Percentiles rank a stretch among this genome's conserved stretches.
Conservation (phyloP, 2,329 filamentous ascomycete genomes). For the Chaetomiaceae sp. region DNA sequence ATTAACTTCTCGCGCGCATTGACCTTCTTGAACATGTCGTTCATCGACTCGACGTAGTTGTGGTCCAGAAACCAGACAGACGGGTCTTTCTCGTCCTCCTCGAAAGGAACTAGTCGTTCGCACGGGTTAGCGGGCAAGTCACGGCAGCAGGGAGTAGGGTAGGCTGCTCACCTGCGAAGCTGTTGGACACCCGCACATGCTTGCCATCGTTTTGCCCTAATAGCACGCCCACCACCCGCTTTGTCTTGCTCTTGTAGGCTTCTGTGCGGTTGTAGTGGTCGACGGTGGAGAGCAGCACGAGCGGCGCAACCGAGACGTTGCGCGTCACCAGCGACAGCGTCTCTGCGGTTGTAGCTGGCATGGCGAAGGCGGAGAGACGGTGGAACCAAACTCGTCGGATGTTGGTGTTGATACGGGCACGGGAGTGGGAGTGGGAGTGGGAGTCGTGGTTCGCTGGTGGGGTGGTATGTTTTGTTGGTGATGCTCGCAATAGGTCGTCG, state of each 20-base stretch:
- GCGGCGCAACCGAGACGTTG: slow-evolving; percentile 92
- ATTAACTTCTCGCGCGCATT: slow-evolving; percentile 98
- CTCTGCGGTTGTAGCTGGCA: slow-evolving; percentile 96
- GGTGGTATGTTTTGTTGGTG: slow-evolving; percentile 7
- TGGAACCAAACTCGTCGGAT: neutral
- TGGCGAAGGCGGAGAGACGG: too few relatives aligned
- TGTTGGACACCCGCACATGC: slow-evolving; percentile 95
- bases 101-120: slow-evolving; percentile 89
- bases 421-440: slow-evolving; percentile 3
- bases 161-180: slow-evolving; percentile 73
- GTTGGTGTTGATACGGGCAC: neutral
- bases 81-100: slow-evolving; percentile 97
- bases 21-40: slow-evolving; percentile 99
- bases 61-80: slow-evolving; percentile 99
- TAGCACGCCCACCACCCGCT: slow-evolving; percentile 88
- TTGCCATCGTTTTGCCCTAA: slow-evolving; percentile 94
- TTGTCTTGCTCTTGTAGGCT: slow-evolving; percentile 75
- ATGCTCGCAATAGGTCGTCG: slow-evolving; percentile 18
- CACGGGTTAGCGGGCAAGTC: slow-evolving; percentile 10
- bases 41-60: slow-evolving; percentile 99
- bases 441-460: slow-evolving; percentile 1
- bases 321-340: slow-evolving; percentile 89
- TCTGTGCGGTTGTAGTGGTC: slow-evolving; percentile 95
- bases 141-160: slow-evolving; percentile 21
- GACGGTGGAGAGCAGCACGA: slow-evolving; percentile 95